These are phyloP conservation scores for Solanum pimpinellifolium DNA, from an alignment of 257 asterid species.

Conservation along the genomic window DNA sequence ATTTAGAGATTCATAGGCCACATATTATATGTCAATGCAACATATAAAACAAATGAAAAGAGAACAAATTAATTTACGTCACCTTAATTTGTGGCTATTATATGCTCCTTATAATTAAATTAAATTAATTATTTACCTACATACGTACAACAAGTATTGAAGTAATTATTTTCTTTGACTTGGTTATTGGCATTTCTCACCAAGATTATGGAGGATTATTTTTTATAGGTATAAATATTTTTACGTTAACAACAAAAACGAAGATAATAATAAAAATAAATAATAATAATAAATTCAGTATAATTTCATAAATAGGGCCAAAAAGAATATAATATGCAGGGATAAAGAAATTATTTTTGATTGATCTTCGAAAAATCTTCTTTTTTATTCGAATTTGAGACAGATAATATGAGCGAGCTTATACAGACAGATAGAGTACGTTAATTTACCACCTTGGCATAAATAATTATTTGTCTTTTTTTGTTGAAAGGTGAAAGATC, in stretches of 20 bases:
- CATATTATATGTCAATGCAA: not conserved
- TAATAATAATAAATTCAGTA: too few relatives aligned
- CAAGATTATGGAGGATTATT: not conserved
- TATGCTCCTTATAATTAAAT: not conserved
- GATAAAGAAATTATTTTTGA: rapidly evolving
- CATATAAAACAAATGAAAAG: not conserved
- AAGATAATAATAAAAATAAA: too few relatives aligned
- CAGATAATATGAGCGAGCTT: not conserved
- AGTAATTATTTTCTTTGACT: not conserved
- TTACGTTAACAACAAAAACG: too few relatives aligned
- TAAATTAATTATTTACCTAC: not conserved
- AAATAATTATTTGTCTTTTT: not conserved
- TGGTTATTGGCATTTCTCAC: not conserved
- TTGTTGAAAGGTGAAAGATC: not conserved
- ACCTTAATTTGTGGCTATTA: not conserved
- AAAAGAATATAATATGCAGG: too few relatives aligned
- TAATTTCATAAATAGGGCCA: too few relatives aligned
- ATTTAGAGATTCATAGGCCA: not conserved
- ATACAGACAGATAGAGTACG: not conserved
- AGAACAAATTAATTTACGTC: not conserved
- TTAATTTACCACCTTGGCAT: not conserved
- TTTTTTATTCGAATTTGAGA: not conserved
- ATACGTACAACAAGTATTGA: not conserved
- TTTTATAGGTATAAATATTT: too few relatives aligned
- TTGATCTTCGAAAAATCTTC: rapidly evolving